Evolutionary conservation across 768 basidiomycete genomes (phyloP).

Genomic region (Serendipita sp.): DNA sequence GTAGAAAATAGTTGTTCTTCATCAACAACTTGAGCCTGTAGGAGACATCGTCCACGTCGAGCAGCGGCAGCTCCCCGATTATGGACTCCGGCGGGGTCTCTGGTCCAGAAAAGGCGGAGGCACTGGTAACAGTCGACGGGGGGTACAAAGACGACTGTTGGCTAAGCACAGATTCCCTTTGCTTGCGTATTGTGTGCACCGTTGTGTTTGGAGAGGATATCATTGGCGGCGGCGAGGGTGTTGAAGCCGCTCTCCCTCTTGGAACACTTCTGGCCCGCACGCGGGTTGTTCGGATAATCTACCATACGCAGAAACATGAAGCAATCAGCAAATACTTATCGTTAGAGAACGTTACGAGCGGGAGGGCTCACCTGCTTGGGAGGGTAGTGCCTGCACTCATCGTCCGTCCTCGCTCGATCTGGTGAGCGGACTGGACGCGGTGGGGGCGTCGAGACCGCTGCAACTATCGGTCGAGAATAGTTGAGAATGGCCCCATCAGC

Average conservation of each 20-base stretch:
- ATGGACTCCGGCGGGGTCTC: conserved; percentile 36
- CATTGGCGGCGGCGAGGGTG: conserved; percentile 11
- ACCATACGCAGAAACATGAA: background rate
- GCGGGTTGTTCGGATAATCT: background rate
- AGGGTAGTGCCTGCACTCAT: background rate
- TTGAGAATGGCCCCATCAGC: background rate
- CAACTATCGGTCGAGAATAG: conserved; percentile 4
- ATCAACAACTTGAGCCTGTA: conserved; percentile 72
- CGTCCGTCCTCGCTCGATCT: background rate
- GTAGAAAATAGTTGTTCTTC: conserved; percentile 78
- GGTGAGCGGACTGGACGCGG: conserved; percentile 2
- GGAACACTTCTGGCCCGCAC: conserved; percentile 2
- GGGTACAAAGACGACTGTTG: conserved; percentile 66
- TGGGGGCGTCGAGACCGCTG: background rate
- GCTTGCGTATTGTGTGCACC: background rate
- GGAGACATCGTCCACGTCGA: conserved; percentile 60
- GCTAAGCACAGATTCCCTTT: conserved; percentile 34
- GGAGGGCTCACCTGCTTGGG: background rate
- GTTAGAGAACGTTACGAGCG: too few species aligned
- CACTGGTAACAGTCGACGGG: conserved; percentile 28
- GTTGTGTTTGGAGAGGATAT: background rate
- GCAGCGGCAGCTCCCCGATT: conserved; percentile 14
- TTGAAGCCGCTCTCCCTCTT: background rate
- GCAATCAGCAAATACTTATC: background rate
- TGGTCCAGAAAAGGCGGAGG: conserved; percentile 44